Conservation (phyloP, 805 yeast species). For the Candida tibetensis region DNA sequence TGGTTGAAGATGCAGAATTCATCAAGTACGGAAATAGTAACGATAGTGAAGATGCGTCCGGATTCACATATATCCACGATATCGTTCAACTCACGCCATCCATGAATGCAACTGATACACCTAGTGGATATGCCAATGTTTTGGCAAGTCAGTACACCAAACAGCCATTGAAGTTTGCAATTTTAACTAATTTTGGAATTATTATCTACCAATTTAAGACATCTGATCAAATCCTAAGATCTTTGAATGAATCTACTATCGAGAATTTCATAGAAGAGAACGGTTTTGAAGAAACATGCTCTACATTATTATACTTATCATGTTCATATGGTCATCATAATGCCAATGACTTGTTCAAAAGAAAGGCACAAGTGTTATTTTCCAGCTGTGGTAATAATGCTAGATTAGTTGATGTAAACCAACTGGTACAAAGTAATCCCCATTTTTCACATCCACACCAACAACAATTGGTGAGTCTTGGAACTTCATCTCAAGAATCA, state of each 20-base stretch:
- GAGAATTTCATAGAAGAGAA: slow-evolving; percentile 70
- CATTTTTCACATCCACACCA: slow-evolving; percentile 9
- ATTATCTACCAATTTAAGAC: slow-evolving; percentile 74
- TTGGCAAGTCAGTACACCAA: slow-evolving; percentile 81
- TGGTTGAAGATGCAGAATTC: slow-evolving; percentile 79
- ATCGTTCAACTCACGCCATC: slow-evolving; percentile 68
- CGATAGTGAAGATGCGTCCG: slow-evolving; percentile 17
- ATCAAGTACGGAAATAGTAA: slow-evolving; percentile 30
- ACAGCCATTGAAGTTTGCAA: slow-evolving; percentile 69
- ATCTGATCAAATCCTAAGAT: slow-evolving; percentile 73
- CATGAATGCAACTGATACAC: slow-evolving; percentile 69
- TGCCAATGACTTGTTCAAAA: slow-evolving; percentile 46
- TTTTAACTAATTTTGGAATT: slow-evolving; percentile 76
- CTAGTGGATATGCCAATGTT: slow-evolving; percentile 80
- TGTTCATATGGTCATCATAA: slow-evolving; percentile 60
- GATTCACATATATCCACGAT: slow-evolving; percentile 54
- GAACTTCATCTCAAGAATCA: slow-evolving; percentile 18
- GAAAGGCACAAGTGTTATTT: slow-evolving; percentile 49
- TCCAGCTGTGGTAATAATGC: slow-evolving; percentile 56
- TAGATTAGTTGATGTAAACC: slow-evolving; percentile 28
- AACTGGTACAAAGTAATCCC: slow-evolving; percentile 2
- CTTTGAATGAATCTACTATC: slow-evolving; percentile 63
- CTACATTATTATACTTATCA: slow-evolving; percentile 80
- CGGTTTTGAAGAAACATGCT: slow-evolving; percentile 87
- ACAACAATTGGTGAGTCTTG: slow-evolving; percentile 14